Base-by-base conservation (phyloP, 2,329 filamentous ascomycete genomes). In the Daldinia sp. region DNA sequence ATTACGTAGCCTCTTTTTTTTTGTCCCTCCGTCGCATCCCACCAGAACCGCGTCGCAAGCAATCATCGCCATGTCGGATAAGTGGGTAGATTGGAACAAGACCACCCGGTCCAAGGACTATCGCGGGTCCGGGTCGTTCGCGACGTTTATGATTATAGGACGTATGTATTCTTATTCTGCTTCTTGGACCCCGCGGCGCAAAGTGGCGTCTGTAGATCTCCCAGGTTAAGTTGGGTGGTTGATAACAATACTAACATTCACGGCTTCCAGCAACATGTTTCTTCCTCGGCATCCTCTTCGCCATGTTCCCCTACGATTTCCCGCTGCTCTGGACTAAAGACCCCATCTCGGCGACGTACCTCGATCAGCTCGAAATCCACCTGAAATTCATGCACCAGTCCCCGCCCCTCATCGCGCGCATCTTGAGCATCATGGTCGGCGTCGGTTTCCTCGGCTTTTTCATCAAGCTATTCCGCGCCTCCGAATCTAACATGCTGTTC, bases 241-340 rank as follows among this genome's bases (percentile, higher is more conserved):
- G n/a, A 43, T 13, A 43, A 25, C 37, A 21, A 25, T 13, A 25
- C 52, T 53, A 51, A 63, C 52, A 50, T 19, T 10, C 25, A 52
- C 23, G 11, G 19, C 30, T 53, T 52, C 34, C 72, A 94, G 91
- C 91, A 68, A 93, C 91, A 69, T 97, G 92, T 79, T 99, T 99
- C 87, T 97, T 98, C 86, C 90, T 99, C 68, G 95, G 95, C 72
- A 93, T 98, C 78, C 90, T 99, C 79, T 99, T 98, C 86, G 93
- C 93, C 72, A 89, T 90, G 67, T 96, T 98, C 79, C 94, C 95
- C 64, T 99, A 98, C 83, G 95, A 96, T 83, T 95, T 93, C 81
- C 90, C 92, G 63, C 89, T 95, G 66, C 90, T 96, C 55, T 96
- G 92, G 85, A 90, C 89, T 52, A 87, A 87, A 27, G 87, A 86